Base-by-base conservation (phyloP, 352 stramenopile genomes). In the Pilasporangium apinafurcum region DNA sequence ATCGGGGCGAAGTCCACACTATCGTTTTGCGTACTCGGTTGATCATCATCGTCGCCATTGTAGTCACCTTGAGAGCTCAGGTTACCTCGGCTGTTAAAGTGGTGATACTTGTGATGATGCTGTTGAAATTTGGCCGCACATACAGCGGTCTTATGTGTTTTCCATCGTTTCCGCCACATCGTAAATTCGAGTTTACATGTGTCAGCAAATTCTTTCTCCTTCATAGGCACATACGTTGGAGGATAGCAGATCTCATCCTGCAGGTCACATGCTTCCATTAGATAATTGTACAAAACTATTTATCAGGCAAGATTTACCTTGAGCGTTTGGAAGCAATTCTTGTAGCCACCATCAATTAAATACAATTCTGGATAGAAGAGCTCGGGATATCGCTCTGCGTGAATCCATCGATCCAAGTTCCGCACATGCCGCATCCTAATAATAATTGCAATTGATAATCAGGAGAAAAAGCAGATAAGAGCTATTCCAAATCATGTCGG, bases 291-390 rank as follows among this genome's bases (percentile, higher is more conserved):
- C 1, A 25, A 13, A 1, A 18, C 26, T 3, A 2, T n/a, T n/a
- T 36, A 44, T n/a, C 14, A 41, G 12, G 8, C 27, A 29, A 10
- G 16, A 18, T 5, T 20, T 42, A 72, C 59, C 43, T 55, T 65
- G 9, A 66, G 35, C 8, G 56, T 67, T 51, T 83, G 62, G 30
- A 77, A 86, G 27, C 70, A 86, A 35, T 83, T 59, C 62, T 83
- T 86, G 56, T 83, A 86, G 40, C 74, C 74, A 4, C 74, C 74
- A 35, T 84, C 62, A 45, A 86, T 75, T 9, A 86, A 52, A 44
- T 86, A 86, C 16, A 86, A 41, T 46, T 86, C 68, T 1, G 74
- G 74, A 47, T 84, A 86, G 22, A 74, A 79, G 0, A 86, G 62
- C 42, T 78, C 54, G 1, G 74, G 74, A 25, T 86, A 84, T 25